phyloP scores from a whole-genome alignment of 106 monocot genomes.

The Phalaenopsis equestris region DNA sequence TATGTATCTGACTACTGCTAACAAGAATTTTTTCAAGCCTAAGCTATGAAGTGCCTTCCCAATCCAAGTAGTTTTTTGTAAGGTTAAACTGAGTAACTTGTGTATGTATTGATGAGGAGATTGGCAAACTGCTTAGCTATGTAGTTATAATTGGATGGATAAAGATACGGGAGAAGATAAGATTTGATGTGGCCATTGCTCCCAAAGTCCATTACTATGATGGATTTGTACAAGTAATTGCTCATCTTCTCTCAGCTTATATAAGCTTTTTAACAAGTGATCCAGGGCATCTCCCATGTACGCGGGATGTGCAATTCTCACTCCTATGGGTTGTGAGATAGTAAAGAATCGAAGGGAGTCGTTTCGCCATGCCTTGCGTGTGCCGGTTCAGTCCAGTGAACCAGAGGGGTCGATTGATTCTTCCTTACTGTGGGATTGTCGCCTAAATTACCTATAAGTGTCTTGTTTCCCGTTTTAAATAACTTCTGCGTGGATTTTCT shows the following conservation, averaged over 20 bases:
- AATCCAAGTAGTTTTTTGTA: not conserved
- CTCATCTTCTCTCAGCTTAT: slow-evolving; percentile 31
- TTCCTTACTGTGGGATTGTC: too few species aligned
- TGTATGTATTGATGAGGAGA: slow-evolving; percentile 57
- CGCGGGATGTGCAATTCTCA: too few species aligned
- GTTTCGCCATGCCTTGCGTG: too few species aligned
- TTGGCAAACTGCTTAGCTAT: slow-evolving; percentile 45
- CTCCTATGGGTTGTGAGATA: too few species aligned
- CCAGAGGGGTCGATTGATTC: too few species aligned
- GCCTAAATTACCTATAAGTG: too few species aligned
- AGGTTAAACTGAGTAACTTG: slow-evolving; percentile 22
- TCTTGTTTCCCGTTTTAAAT: too few species aligned
- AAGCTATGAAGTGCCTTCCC: slow-evolving; percentile 50
- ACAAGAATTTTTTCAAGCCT: slow-evolving; percentile 74
- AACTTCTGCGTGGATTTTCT: too few species aligned
- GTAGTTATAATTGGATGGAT: slow-evolving; percentile 38
- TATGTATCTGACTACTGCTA: slow-evolving; percentile 37
- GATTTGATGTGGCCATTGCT: slow-evolving; percentile 95
- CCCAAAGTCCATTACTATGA: slow-evolving; percentile 56
- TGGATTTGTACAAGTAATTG: slow-evolving; percentile 42
- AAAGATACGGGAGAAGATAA: slow-evolving; percentile 56
- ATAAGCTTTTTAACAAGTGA: slow-evolving; percentile 59
- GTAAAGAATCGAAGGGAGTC: too few species aligned
- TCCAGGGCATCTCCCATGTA: too few species aligned
- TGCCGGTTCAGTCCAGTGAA: too few species aligned